phyloP scores from a whole-genome alignment of 2,329 filamentous ascomycete species.

The Mariannaea elegans region DNA sequence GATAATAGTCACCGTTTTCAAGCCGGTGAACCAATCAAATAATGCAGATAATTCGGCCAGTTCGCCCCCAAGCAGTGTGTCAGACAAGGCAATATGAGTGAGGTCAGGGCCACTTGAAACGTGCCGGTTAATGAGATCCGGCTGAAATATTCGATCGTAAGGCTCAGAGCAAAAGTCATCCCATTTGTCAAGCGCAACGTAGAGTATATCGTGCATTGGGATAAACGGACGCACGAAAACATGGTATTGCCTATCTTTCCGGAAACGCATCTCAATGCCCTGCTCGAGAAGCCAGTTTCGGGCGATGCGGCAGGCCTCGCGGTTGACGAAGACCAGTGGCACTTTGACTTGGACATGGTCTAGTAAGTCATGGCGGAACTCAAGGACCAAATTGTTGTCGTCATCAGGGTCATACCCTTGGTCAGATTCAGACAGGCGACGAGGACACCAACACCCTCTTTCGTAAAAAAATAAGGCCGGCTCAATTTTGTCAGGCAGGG shows the following conservation, averaged over 20 bases:
- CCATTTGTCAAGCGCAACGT: slow-evolving; percentile 7
- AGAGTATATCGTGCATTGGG: slow-evolving; percentile 3
- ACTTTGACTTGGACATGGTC: background rate
- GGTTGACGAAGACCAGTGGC: slow-evolving; percentile 10
- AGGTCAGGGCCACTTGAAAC: background rate
- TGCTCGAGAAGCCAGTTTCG: slow-evolving; percentile 4
- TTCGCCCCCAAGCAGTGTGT: accelerated
- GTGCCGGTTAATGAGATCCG: background rate
- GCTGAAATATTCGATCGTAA: background rate
- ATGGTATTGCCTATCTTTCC: background rate
- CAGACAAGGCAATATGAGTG: slow-evolving; percentile 10
- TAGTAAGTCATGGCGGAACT: slow-evolving; percentile 16
- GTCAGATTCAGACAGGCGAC: background rate
- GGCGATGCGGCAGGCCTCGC: slow-evolving; percentile 10
- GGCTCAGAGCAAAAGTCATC: background rate
- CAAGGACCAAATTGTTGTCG: background rate
- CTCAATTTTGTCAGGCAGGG: background rate
- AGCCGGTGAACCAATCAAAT: background rate
- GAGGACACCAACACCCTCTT: slow-evolving; percentile 14
- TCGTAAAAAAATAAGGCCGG: slow-evolving; percentile 1
- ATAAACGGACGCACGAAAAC: slow-evolving; percentile 21
- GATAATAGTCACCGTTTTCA: background rate
- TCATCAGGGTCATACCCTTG: background rate
- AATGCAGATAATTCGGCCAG: background rate
- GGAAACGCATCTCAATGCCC: background rate